Evolutionary conservation across 2,329 filamentous ascomycete genomes (phyloP).

Genomic region (Fusarium luffae): DNA sequence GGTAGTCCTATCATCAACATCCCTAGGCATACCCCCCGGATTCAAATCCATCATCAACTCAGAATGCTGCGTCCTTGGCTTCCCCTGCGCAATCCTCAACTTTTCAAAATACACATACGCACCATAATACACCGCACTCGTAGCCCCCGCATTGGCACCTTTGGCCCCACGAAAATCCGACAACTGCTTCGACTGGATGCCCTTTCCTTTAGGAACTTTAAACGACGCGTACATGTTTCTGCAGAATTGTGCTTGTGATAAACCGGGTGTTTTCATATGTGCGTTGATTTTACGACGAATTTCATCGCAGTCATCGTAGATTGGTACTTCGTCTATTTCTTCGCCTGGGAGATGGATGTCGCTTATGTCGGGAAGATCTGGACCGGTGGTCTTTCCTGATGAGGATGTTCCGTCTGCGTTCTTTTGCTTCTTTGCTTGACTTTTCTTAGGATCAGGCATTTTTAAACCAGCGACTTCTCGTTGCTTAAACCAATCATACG

Average conservation of each 20-base stretch:
- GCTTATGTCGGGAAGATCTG: background rate
- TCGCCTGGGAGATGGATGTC: background rate
- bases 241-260: conserved; percentile 15
- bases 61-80: background rate
- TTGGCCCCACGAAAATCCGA: conserved; percentile 1
- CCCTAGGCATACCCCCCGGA: background rate
- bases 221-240: background rate
- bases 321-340: background rate
- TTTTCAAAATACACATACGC: conserved; percentile 27
- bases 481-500: conserved; percentile 15
- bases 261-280: background rate
- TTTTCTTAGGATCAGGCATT: conserved; percentile 12
- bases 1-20: background rate
- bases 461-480: conserved; percentile 6
- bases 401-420: background rate
- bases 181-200: conserved; percentile 15
- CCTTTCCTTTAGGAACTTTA: conserved; percentile 7
- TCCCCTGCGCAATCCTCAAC: conserved; percentile 9
- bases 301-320: conserved; percentile 15
- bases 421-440: background rate
- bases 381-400: background rate
- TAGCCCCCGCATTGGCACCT: background rate
- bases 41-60: background rate
- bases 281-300: conserved; percentile 18
- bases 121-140: conserved; percentile 5